These are phyloP conservation scores for Ambrosiella xylebori DNA, from an alignment of 2,329 filamentous ascomycete genomes.

Conservation along the genomic window DNA sequence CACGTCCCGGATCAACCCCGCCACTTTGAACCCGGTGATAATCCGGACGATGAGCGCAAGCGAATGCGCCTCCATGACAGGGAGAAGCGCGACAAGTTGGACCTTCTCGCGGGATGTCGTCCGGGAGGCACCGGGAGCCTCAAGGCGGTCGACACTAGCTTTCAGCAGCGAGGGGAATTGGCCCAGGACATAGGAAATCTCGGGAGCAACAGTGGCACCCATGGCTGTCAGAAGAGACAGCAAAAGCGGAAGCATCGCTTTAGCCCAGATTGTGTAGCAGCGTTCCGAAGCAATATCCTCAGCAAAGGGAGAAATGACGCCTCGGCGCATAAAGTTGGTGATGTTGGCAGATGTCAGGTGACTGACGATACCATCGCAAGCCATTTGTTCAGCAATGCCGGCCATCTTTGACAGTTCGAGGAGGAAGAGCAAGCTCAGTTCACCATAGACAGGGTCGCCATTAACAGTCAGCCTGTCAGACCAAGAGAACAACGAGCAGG, in stretches of 20 bases:
- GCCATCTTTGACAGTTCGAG: slow-evolving; percentile 73
- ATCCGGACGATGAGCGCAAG: slow-evolving; percentile 61
- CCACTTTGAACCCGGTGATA: slow-evolving; percentile 45
- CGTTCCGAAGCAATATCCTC: slow-evolving; percentile 49
- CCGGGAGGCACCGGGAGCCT: slow-evolving; percentile 38
- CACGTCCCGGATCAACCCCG: slow-evolving; percentile 47
- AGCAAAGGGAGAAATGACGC: slow-evolving; percentile 61
- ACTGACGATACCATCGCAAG: slow-evolving; percentile 66
- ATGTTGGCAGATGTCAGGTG: slow-evolving; percentile 66
- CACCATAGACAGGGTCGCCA: slow-evolving; percentile 79
- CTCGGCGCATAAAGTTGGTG: slow-evolving; percentile 56
- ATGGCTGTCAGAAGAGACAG: slow-evolving; percentile 76
- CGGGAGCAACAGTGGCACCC: slow-evolving; percentile 62
- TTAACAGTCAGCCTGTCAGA: slow-evolving; percentile 63
- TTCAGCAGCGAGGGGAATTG: slow-evolving; percentile 67
- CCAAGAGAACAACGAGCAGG: slow-evolving; percentile 83
- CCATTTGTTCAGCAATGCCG: slow-evolving; percentile 71
- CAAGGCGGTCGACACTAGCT: slow-evolving; percentile 56
- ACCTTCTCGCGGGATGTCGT: slow-evolving; percentile 28
- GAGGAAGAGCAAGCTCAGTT: slow-evolving; percentile 76
- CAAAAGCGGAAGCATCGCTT: slow-evolving; percentile 71
- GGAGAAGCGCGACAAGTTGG: slow-evolving; percentile 55
- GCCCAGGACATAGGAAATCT: slow-evolving; percentile 75
- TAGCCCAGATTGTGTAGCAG: slow-evolving; percentile 78
- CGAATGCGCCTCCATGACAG: slow-evolving; percentile 62